Evolutionary conservation across 2,329 filamentous ascomycete genomes (phyloP).

Genomic region (Metarhizium brunneum): DNA sequence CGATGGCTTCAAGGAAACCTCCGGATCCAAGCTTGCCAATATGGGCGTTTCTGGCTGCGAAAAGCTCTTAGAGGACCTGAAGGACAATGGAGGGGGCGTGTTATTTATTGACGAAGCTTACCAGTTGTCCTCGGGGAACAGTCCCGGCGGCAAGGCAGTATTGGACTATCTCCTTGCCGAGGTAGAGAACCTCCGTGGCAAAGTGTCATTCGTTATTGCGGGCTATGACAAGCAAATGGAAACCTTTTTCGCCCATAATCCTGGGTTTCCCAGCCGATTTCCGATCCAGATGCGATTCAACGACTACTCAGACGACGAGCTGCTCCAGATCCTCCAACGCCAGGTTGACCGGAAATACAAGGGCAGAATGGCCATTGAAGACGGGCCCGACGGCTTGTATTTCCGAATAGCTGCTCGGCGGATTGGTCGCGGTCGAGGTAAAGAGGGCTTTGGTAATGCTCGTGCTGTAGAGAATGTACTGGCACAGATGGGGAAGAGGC

Average conservation of each 20-base stretch:
- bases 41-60: constrained; percentile 50
- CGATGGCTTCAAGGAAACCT: constrained; percentile 52
- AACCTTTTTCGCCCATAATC: constrained; percentile 64
- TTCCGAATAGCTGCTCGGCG: constrained; percentile 52
- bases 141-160: constrained; percentile 46
- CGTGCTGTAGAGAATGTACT: constrained; percentile 56
- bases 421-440: constrained; percentile 52
- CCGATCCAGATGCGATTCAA: constrained; percentile 56
- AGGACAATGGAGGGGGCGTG: constrained; percentile 53
- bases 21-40: constrained; percentile 56
- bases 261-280: constrained; percentile 60
- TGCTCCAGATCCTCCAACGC: constrained; percentile 49
- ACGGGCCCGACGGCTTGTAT: constrained; percentile 49
- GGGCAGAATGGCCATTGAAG: constrained; percentile 49
- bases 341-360: constrained; percentile 46
- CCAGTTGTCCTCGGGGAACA: constrained; percentile 55
- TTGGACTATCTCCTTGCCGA: constrained; percentile 65
- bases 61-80: constrained; percentile 36
- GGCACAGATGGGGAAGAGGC: constrained; percentile 43
- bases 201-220: constrained; percentile 62
- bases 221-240: constrained; percentile 72
- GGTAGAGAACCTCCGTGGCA: constrained; percentile 61
- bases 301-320: constrained; percentile 59
- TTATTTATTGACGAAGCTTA: constrained; percentile 77
- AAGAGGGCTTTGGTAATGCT: constrained; percentile 65